phyloP scores from a whole-genome alignment of 2,329 filamentous ascomycete species.

The Juglanconis sp. region DNA sequence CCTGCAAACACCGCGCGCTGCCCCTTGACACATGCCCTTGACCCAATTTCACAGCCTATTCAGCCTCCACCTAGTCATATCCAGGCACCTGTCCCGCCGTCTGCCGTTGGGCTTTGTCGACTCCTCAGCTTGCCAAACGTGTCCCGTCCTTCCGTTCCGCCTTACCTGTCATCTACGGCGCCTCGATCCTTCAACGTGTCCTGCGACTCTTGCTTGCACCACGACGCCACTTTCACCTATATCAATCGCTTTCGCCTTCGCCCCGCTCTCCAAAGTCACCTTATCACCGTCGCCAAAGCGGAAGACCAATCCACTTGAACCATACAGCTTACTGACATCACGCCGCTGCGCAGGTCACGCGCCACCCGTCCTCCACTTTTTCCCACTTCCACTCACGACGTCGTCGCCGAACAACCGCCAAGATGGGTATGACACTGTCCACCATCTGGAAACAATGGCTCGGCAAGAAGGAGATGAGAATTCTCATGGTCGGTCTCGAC shows the following conservation, averaged over 20 bases:
- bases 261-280: neutral
- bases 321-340: constrained; percentile 9
- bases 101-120: constrained; percentile 12
- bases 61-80: neutral
- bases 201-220: neutral
- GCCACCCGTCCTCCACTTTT: neutral
- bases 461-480: constrained; percentile 99
- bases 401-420: constrained; percentile 51
- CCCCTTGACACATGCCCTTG: neutral
- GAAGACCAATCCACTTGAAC: neutral
- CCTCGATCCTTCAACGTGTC: constrained; percentile 4
- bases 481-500: constrained; percentile 99
- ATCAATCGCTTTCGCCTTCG: neutral
- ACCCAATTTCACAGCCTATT: neutral
- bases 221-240: neutral
- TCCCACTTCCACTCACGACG: constrained; percentile 5
- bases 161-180: constrained; percentile 19
- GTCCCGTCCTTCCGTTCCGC: constrained; percentile 9
- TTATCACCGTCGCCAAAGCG: neutral
- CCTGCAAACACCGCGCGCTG: constrained; percentile 2
- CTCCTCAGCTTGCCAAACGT: constrained; percentile 13
- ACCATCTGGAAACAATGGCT: constrained; percentile 78
- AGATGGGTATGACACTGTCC: constrained; percentile 74
- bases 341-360: constrained; percentile 11
- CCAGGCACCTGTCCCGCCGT: constrained; percentile 13